Evolutionary conservation across 2,329 filamentous ascomycete species (phyloP).

Genomic region (Cladosporium sp.): DNA sequence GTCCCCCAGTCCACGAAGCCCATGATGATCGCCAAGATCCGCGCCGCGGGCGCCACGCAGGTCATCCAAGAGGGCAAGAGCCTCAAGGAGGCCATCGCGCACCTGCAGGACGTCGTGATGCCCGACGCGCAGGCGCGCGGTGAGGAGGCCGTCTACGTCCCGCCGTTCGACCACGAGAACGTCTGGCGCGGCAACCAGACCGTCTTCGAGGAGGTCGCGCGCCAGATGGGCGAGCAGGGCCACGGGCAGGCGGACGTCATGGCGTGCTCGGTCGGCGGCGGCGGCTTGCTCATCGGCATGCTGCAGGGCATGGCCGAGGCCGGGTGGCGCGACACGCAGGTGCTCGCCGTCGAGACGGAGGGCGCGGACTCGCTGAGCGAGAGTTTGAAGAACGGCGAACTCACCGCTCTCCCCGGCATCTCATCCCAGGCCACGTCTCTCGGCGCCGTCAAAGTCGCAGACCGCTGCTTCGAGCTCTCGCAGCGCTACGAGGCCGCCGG

Average conservation of each 20-base stretch:
- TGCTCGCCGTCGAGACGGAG: conserved; percentile 69
- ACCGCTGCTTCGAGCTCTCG: conserved; percentile 61
- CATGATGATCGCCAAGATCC: conserved; percentile 66
- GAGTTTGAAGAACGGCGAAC: conserved; percentile 49
- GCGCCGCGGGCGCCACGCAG: conserved; percentile 57
- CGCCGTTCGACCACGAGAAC: conserved; percentile 62
- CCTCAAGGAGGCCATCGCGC: conserved; percentile 64
- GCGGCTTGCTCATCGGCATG: conserved; percentile 71
- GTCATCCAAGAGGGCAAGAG: conserved; percentile 63
- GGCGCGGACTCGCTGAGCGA: conserved; percentile 65
- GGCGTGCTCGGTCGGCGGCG: conserved; percentile 73
- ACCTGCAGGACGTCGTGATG: conserved; percentile 56
- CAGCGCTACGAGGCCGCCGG: conserved; percentile 31
- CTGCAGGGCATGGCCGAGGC: conserved; percentile 58
- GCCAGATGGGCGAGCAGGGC: conserved; percentile 33
- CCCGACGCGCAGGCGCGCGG: conserved; percentile 34
- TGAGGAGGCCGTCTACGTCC: conserved; percentile 54
- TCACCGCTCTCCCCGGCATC: conserved; percentile 60
- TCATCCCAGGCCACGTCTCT: conserved; percentile 70
- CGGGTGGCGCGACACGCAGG: conserved; percentile 32
- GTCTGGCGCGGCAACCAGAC: conserved; percentile 62
- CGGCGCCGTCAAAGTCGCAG: conserved; percentile 65
- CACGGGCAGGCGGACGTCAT: conserved; percentile 56
- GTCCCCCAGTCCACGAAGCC: conserved; percentile 60
- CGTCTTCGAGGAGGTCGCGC: conserved; percentile 48